Evolutionary conservation across 2,329 filamentous ascomycete genomes (phyloP), one percentile per base, ranked within the genome.

Genomic region (Penicillium concentricum): DNA sequence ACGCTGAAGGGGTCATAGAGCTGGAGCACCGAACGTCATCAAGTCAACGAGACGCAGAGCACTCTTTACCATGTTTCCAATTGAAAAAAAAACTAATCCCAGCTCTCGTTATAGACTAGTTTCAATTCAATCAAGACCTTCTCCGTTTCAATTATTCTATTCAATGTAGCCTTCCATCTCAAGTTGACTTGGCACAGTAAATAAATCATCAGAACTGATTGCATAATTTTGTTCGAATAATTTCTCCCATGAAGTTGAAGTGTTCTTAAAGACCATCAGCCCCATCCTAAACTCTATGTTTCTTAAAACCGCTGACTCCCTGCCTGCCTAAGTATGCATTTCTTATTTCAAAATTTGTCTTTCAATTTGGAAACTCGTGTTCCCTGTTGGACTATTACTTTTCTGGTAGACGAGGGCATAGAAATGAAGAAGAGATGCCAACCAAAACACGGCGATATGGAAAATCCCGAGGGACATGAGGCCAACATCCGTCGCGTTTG

Each of bases 1-100:
- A 56, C 54, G 54, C 54, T 56, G 54, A 56, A 56, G 54, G 48
- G 32, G 42, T 51, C 48, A 56, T 52, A 52, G 8, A 34, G 22
- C 26, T 34, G 39, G 8, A 24, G 41, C 20, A 38, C 16, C 34
- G 20, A 34, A 20, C 15, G 4, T 41, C 28, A 41, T 18, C 20
- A 12, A 16, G 38, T 35, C 30, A 50, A 5, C 4, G 32, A 54
- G 16, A 26, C n/a, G n/a, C 28, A 24, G 20, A 2, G 20, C 22
- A 12, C 13, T 9, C 6, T 20, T n/a, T 13, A 4, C 37, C 38
- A 34, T 51, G 37, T 43, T 24, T 4, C 6, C 9, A 18, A 34
- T 15, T n/a, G n/a, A 6, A 43, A 8, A 46, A 32, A 32, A 3
- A 15, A 10, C 18, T 0, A 13, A n/a, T 3, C 20, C 5, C 2